Percentiles rank a stretch among this genome's conserved stretches.
Evolutionary conservation across 2,329 filamentous ascomycete genomes (phyloP).

Genomic region (Fusarium decemcellulare): DNA sequence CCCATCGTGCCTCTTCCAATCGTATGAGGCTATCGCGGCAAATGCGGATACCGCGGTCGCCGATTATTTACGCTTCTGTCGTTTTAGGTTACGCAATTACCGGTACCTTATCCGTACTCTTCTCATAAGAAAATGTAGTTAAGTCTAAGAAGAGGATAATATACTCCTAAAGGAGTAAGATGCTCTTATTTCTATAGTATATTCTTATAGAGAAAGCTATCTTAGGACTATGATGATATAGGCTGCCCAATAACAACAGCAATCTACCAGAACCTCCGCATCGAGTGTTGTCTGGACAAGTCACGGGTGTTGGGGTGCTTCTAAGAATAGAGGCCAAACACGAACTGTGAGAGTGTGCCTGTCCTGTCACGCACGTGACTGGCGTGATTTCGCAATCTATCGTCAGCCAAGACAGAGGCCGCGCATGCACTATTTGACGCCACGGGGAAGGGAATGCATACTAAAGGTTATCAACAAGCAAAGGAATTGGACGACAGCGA

Average conservation of each 20-base stretch:
- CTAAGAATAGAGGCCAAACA: constrained; percentile 27
- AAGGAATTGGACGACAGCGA: neutral
- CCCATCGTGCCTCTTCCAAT: constrained; percentile 57
- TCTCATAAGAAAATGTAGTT: no score
- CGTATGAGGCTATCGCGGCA: neutral
- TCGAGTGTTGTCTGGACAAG: no score
- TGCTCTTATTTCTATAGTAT: no score
- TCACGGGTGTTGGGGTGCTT: neutral
- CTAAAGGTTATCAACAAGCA: neutral
- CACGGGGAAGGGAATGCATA: constrained; percentile 16
- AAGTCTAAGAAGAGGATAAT: no score
- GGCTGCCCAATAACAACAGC: no score
- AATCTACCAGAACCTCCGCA: no score
- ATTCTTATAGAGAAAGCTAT: no score
- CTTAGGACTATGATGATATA: no score
- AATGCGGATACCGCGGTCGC: neutral
- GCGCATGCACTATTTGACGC: constrained; percentile 35
- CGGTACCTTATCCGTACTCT: no score
- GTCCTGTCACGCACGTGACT: neutral
- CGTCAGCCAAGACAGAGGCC: constrained; percentile 21
- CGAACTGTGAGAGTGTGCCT: neutral
- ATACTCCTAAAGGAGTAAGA: no score
- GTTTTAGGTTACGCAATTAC: no score
- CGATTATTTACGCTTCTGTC: no score
- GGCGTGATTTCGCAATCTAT: constrained; percentile 22